A percentile compares a stretch with the other conserved stretches of the same genome.
Conservation (phyloP, 441 rosid species). For the Bruguiera hainesii region DNA sequence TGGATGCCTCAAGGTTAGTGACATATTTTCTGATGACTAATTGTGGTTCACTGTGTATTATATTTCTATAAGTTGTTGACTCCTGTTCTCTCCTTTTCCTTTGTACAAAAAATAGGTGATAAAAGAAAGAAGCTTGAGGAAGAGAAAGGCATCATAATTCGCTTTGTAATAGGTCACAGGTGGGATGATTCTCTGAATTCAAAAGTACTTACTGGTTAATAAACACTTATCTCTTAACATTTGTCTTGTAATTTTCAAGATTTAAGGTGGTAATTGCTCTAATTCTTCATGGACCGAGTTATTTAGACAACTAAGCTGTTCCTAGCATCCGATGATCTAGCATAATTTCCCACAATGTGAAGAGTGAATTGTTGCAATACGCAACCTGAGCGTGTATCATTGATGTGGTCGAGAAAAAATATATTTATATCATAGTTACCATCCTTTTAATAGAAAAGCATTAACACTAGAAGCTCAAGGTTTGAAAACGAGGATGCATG, state of each 20-base stretch:
- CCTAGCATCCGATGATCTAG: too few relatives aligned
- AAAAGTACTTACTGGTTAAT: slow-evolving; percentile 11
- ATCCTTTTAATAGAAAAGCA: too few relatives aligned
- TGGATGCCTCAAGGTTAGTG: slow-evolving; percentile 96
- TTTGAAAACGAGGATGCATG: too few relatives aligned
- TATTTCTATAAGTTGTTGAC: neutral
- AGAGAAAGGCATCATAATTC: slow-evolving; percentile 87
- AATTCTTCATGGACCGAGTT: too few relatives aligned
- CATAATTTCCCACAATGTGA: too few relatives aligned
- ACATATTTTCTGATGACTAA: neutral
- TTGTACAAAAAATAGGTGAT: slow-evolving; percentile 44
- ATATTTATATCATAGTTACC: too few relatives aligned
- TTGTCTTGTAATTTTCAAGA: neutral
- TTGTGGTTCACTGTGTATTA: neutral
- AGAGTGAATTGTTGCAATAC: too few relatives aligned
- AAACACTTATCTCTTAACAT: neutral
- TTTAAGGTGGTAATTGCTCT: neutral
- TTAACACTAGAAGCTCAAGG: too few relatives aligned
- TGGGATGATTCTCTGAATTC: slow-evolving; percentile 20
- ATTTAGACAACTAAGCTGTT: too few relatives aligned
- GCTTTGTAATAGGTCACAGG: slow-evolving; percentile 97
- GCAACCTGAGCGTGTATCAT: too few relatives aligned
- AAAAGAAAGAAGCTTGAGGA: slow-evolving; percentile 82
- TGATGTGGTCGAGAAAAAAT: too few relatives aligned
- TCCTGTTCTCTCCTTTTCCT: neutral